phyloP scores from a whole-genome alignment of 768 basidiomycete genomes.

The Tephrocybe sp. region DNA sequence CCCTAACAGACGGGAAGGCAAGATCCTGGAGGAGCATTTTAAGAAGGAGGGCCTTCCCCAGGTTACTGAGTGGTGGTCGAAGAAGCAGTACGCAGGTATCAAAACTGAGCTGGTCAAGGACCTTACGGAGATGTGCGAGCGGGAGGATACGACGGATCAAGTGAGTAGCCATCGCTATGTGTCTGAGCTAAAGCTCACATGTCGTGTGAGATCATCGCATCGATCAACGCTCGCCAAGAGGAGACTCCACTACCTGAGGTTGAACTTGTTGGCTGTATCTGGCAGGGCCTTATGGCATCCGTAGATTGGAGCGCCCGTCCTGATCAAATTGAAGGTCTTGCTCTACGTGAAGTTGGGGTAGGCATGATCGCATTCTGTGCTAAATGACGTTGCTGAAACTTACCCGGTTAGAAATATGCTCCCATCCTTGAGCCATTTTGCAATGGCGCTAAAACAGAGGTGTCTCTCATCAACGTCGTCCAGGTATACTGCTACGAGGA shows the following conservation, averaged over 20 bases:
- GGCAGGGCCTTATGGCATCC: slow-evolving; percentile 85
- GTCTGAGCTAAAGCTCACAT: neutral
- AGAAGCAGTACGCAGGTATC: slow-evolving; percentile 80
- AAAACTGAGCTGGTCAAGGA: slow-evolving; percentile 74
- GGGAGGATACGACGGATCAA: slow-evolving; percentile 64
- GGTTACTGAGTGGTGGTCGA: slow-evolving; percentile 93
- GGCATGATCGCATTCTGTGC: slow-evolving; percentile 25
- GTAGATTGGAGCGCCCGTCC: slow-evolving; percentile 88
- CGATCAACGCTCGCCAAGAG: slow-evolving; percentile 69
- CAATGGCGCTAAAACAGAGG: slow-evolving; percentile 83
- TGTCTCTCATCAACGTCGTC: slow-evolving; percentile 91
- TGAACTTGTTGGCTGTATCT: slow-evolving; percentile 86
- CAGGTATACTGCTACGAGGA: slow-evolving; percentile 97
- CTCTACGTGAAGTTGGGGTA: slow-evolving; percentile 86
- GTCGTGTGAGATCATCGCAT: slow-evolving; percentile 60
- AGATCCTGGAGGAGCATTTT: slow-evolving; percentile 83
- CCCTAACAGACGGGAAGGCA: no score
- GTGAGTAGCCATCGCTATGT: slow-evolving; percentile 37
- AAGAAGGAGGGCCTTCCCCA: slow-evolving; percentile 71
- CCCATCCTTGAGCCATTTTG: slow-evolving; percentile 90
- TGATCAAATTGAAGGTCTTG: slow-evolving; percentile 88
- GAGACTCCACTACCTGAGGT: slow-evolving; percentile 81
- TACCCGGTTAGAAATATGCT: slow-evolving; percentile 62
- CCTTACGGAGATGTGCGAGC: slow-evolving; percentile 67
- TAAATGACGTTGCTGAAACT: neutral